phyloP scores from a whole-genome alignment of 2,329 filamentous ascomycete species.

The Emydomyces testavorans region DNA sequence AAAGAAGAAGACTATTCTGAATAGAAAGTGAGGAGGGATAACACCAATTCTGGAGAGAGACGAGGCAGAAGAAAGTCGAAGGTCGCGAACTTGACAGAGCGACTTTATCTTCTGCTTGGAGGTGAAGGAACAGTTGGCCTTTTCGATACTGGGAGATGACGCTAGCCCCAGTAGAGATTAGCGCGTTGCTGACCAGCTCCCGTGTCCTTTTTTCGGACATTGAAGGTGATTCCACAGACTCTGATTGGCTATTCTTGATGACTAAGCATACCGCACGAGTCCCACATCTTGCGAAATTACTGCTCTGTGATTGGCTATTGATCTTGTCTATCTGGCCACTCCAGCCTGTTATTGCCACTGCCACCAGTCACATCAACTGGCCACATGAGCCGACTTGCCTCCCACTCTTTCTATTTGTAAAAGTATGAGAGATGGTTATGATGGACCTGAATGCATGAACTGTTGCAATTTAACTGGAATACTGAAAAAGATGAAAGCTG shows the following conservation, averaged over 20 bases:
- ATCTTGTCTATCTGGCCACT: slow-evolving; percentile 11
- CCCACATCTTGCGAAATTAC: slow-evolving; percentile 3
- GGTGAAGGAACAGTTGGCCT: slow-evolving; percentile 32
- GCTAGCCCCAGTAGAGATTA: slow-evolving; percentile 13
- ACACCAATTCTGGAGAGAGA: slow-evolving; percentile 8
- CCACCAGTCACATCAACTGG: background rate
- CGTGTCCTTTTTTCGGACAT: slow-evolving; percentile 9
- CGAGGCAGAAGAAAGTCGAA: slow-evolving; percentile 6
- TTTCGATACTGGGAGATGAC: slow-evolving; percentile 23
- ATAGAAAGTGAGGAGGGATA: slow-evolving; percentile 10
- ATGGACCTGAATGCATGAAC: too few relatives aligned
- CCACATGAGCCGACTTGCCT: background rate
- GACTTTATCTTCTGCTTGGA: slow-evolving; percentile 16
- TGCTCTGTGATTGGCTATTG: slow-evolving; percentile 12
- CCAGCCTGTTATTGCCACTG: slow-evolving; percentile 4
- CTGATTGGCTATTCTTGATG: slow-evolving; percentile 27
- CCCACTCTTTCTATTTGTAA: background rate
- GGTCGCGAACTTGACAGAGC: slow-evolving; percentile 19
- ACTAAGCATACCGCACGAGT: slow-evolving; percentile 20
- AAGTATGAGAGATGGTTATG: background rate
- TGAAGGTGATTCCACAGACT: slow-evolving; percentile 30
- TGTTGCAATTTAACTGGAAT: background rate
- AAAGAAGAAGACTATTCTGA: slow-evolving; percentile 17
- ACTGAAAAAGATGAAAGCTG: too few relatives aligned
- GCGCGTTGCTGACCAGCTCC: background rate